Evolutionary conservation across 2,329 filamentous ascomycete species (phyloP).

Genomic region (Cordyceps cateniannulata): DNA sequence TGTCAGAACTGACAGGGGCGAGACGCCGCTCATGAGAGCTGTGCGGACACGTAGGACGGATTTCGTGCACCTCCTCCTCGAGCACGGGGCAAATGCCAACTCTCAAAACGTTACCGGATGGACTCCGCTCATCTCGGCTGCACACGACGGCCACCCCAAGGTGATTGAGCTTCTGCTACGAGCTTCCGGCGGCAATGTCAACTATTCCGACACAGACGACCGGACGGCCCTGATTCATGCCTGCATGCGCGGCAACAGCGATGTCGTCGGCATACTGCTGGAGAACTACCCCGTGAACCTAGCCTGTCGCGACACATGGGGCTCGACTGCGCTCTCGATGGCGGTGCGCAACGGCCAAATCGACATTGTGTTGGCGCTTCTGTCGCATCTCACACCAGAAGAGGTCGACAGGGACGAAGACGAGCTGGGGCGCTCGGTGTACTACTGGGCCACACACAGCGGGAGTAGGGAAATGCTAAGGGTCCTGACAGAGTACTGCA

Average conservation of each 20-base stretch:
- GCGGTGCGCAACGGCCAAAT: conserved; percentile 3
- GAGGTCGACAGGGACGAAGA: neutral
- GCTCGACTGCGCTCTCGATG: conserved; percentile 7
- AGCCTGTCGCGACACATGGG: neutral
- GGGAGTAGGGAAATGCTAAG: neutral
- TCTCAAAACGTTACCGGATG: neutral
- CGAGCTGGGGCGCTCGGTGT: neutral
- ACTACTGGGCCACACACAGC: conserved; percentile 6
- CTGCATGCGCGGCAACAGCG: neutral
- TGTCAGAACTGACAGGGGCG: neutral
- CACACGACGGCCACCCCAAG: neutral
- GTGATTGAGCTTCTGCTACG: neutral
- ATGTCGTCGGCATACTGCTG: neutral
- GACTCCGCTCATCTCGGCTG: neutral
- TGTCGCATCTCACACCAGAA: neutral
- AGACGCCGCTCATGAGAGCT: conserved; percentile 9
- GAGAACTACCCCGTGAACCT: neutral
- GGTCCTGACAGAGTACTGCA: neutral
- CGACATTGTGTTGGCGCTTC: neutral
- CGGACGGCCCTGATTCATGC: conserved; percentile 8
- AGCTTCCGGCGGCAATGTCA: neutral
- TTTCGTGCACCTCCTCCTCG: neutral
- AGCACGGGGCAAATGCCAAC: neutral
- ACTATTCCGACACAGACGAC: neutral
- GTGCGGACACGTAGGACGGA: neutral